These are phyloP conservation scores for Saprolegnia diclina DNA, from an alignment of 352 stramenopile species.

Conservation along the genomic window DNA sequence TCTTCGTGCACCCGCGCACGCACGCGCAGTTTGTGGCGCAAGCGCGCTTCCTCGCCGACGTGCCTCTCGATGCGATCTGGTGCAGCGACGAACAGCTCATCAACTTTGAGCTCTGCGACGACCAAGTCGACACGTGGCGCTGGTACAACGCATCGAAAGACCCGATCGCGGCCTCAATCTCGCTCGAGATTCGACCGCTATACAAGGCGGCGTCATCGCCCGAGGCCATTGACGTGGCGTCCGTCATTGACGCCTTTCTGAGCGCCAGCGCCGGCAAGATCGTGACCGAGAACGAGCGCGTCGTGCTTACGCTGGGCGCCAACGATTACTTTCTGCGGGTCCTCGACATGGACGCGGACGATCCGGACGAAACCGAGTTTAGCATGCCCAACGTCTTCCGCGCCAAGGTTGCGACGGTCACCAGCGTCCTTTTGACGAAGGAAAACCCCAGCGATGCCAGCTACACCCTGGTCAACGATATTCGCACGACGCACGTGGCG, in stretches of 20 bases:
- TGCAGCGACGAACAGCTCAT: conserved; percentile 60
- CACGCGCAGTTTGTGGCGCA: conserved; percentile 73
- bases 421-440: conserved; percentile 49
- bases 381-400: conserved; percentile 82
- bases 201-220: not conserved
- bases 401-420: conserved; percentile 53
- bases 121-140: conserved; percentile 63
- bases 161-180: conserved; percentile 29
- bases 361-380: conserved; percentile 72
- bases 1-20: conserved; percentile 52
- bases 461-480: not conserved
- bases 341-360: conserved; percentile 59
- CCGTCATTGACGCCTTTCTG: conserved; percentile 36
- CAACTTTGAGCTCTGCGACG: conserved; percentile 75
- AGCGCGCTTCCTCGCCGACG: conserved; percentile 36
- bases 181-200: conserved; percentile 68
- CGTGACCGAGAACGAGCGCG: conserved; percentile 71
- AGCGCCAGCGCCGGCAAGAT: conserved; percentile 52
- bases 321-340: conserved; percentile 61
- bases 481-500: not conserved
- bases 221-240: not conserved
- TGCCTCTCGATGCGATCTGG: conserved; percentile 50
- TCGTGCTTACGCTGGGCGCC: conserved; percentile 53
- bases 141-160: conserved; percentile 46
- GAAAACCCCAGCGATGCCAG: conserved; percentile 37